A percentile compares a stretch with the other conserved stretches of the same genome.
These are phyloP conservation scores for Melanogaster broomeanus DNA, from an alignment of 768 basidiomycete species.

Conservation along the genomic window DNA sequence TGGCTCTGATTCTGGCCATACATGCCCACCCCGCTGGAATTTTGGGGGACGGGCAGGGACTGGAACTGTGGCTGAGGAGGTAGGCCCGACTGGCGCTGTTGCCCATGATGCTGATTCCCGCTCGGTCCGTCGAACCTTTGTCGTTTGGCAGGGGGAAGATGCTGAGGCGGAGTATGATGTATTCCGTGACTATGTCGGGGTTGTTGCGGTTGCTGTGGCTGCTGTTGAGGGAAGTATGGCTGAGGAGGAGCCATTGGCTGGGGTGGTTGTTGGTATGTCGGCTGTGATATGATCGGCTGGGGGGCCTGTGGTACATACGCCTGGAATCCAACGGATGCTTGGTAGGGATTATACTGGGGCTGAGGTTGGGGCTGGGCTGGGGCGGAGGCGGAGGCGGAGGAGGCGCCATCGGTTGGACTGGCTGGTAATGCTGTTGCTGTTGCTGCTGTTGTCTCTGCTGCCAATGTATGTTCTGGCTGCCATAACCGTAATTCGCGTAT, in stretches of 20 bases:
- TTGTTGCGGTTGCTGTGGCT: conserved; percentile 41
- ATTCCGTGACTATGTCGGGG: conserved; percentile 48
- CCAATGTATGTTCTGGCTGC: conserved; percentile 62
- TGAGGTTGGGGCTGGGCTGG: conserved; percentile 59
- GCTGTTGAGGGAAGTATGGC: conserved; percentile 41
- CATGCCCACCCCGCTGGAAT: conserved; percentile 19
- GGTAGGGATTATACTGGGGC: conserved; percentile 75
- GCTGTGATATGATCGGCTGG: conserved; percentile 52
- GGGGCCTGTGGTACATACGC: conserved; percentile 67
- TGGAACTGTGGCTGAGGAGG: conserved; percentile 66
- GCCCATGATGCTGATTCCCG: conserved; percentile 42
- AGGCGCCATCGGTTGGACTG: conserved; percentile 51
- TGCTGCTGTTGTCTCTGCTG: conserved; percentile 69
- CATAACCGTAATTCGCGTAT: conserved; percentile 93
- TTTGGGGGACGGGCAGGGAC: conserved; percentile 29
- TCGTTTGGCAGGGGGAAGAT: conserved; percentile 90
- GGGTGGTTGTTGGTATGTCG: conserved; percentile 46
- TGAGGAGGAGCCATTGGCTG: conserved; percentile 42
- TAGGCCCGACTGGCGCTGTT: conserved; percentile 46
- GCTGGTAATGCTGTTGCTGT: conserved; percentile 49
- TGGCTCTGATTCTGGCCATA: conserved; percentile 40
- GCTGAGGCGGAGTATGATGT: conserved; percentile 72
- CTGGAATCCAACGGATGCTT: conserved; percentile 64
- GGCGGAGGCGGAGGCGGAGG: conserved; percentile 56
- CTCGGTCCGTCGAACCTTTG: conserved; percentile 84